A percentile compares a stretch with the other conserved stretches of the same genome.
Conservation (phyloP, 2,329 filamentous ascomycete species). For the Sporothrix globosa region DNA sequence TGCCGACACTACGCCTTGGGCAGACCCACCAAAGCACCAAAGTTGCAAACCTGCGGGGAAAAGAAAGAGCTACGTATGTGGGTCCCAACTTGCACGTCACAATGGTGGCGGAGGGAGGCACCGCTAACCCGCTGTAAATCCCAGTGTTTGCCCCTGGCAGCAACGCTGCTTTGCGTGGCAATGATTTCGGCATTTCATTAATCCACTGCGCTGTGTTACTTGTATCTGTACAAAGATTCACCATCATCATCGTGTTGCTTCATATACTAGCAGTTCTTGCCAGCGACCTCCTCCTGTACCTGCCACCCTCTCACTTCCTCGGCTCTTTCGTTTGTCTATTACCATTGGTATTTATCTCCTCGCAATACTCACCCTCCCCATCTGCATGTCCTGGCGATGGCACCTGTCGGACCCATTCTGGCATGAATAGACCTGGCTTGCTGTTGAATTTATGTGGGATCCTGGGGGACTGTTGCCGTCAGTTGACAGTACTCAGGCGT, state of each 20-base stretch:
- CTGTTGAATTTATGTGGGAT: neutral
- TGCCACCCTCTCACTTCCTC: neutral
- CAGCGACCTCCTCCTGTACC: neutral
- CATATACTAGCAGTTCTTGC: neutral
- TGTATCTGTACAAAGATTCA: neutral
- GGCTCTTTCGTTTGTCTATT: neutral
- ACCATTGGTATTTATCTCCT: neutral
- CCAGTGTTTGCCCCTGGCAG: neutral
- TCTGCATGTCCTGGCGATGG: neutral
- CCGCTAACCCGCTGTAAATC: constrained; percentile 12
- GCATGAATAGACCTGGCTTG: neutral
- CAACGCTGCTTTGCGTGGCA: constrained; percentile 2
- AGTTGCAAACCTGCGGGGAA: neutral
- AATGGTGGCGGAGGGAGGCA: constrained; percentile 13
- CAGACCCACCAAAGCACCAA: constrained; percentile 8
- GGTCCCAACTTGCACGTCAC: neutral
- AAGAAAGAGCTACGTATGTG: constrained; percentile 4
- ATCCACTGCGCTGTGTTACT: constrained; percentile 14
- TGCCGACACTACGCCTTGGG: neutral
- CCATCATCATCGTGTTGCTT: neutral
- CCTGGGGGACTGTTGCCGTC: no score
- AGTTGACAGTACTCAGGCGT: neutral
- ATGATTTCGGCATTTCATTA: constrained; percentile 25
- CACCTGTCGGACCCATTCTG: neutral
- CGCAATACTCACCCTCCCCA: neutral